Base-by-base conservation (phyloP, 176 grass and related monocot species). In the Oryza glaberrima region DNA sequence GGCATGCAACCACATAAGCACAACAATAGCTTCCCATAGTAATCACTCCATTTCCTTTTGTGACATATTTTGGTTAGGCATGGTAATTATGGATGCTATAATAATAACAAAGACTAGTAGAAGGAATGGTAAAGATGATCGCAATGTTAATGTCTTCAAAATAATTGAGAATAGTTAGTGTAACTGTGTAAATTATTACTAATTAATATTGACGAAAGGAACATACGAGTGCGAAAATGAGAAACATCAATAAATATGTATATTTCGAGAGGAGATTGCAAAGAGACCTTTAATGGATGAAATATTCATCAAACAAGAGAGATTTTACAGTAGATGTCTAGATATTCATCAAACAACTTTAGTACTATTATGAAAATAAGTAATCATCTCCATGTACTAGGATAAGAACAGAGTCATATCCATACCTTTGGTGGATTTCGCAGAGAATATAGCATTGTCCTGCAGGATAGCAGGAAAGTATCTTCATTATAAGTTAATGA, bases 391-490 rank as follows among this genome's bases (percentile, higher is more conserved):
- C n/a, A 22, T n/a, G 36, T 56, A 36, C 79, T n/a, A 75, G 38
- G 49, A 64, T 26, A 69, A 82, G 47, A 65, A 83, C 10, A 77
- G 17, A 90, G 6, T 11, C 4, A 49, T 23, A 65, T 40, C 23
- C 60, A 58, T 88, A 97, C 95, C 92, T 88, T 97, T 35, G 92
- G 95, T 16, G 95, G 84, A 61, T 90, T 90, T 81, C 86, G 86
- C 60, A 97, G 88, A 58, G 90, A 88, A 75, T 94, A 97, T 58
- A 97, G 9, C 92, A 97, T 97, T 7, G 92, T 94, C 75, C 80
- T 94, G 83, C 95, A 97, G 25, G 95, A 94, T 67, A 93, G 89
- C 35, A 97, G 84, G 82, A 93, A 97, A 16, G 90, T 92, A 80
- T 91, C 85, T 83, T 97, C 88, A 76, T 97, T 97, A 63, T 97